These are phyloP conservation scores for Ascoidea asiatica DNA, from an alignment of 805 yeast species.

Conservation along the genomic window DNA sequence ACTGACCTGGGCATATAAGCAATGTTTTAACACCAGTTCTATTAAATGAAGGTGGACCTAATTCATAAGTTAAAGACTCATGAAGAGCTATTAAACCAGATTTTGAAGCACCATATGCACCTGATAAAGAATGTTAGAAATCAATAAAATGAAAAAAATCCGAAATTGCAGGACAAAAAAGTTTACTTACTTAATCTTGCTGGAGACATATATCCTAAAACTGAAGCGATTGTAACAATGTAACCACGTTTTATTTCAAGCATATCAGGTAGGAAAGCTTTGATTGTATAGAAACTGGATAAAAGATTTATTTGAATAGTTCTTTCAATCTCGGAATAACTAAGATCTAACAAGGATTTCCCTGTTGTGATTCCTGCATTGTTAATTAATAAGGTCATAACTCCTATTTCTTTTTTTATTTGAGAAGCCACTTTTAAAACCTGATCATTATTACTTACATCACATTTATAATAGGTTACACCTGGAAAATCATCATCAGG, in stretches of 20 bases:
- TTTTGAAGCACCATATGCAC: constrained; percentile 83
- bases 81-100: constrained; percentile 78
- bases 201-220: constrained; percentile 75
- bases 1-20: constrained; percentile 79
- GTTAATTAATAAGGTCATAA: constrained; percentile 58
- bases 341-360: constrained; percentile 36
- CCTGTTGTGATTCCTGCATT: constrained; percentile 74
- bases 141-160: neutral
- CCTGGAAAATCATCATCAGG: constrained; percentile 20
- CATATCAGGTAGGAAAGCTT: constrained; percentile 67
- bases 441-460: constrained; percentile 42
- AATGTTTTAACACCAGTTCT: constrained; percentile 54
- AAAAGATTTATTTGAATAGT: constrained; percentile 56
- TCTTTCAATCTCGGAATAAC: constrained; percentile 44
- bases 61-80: constrained; percentile 62
- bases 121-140: constrained; percentile 12
- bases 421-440: constrained; percentile 25
- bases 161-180: constrained; percentile 3
- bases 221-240: constrained; percentile 72
- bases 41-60: constrained; percentile 34
- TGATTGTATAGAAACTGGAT: constrained; percentile 57
- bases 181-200: constrained; percentile 36
- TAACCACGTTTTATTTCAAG: constrained; percentile 48
- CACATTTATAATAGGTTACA: constrained; percentile 51
- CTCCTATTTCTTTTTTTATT: constrained; percentile 30